Percentiles rank a stretch among this genome's conserved stretches.
Evolutionary conservation across 2,329 filamentous ascomycete species (phyloP).

Genomic region (Cladosporium sphaerospermum): DNA sequence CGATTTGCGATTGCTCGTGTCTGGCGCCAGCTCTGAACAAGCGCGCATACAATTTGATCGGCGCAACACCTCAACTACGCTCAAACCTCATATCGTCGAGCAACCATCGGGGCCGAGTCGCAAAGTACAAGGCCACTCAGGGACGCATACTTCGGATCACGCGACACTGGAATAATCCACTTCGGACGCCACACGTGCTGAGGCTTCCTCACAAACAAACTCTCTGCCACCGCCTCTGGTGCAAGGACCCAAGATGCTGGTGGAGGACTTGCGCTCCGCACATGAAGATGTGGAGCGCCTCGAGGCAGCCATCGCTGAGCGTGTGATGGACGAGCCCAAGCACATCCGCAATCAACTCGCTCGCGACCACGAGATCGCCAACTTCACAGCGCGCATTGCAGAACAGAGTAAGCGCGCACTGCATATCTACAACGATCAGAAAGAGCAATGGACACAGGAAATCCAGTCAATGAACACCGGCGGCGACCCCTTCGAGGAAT

Average conservation of each 20-base stretch:
- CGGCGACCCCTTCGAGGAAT: conserved; percentile 75
- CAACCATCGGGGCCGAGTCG: no score
- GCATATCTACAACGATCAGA: conserved; percentile 75
- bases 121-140: no score
- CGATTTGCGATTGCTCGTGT: no score
- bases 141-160: no score
- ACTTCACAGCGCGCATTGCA: conserved; percentile 82
- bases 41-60: no score
- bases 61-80: no score
- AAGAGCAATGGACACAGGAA: conserved; percentile 67
- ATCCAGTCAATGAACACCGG: conserved; percentile 76
- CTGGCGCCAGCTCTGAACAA: no score
- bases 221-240: no score
- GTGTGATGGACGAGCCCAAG: conserved; percentile 79
- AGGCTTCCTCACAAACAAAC: no score
- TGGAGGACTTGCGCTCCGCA: conserved; percentile 89
- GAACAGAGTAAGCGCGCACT: conserved; percentile 75
- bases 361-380: conserved; percentile 84
- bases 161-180: no score
- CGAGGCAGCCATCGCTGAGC: conserved; percentile 88
- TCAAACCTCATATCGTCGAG: no score
- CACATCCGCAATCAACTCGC: conserved; percentile 84
- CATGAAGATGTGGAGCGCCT: conserved; percentile 96
- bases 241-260: conserved; percentile 51
- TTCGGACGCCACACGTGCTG: no score